phyloP scores from a whole-genome alignment of 225 moss, liverwort and hornwort species.

The Anthoceros angustus region DNA sequence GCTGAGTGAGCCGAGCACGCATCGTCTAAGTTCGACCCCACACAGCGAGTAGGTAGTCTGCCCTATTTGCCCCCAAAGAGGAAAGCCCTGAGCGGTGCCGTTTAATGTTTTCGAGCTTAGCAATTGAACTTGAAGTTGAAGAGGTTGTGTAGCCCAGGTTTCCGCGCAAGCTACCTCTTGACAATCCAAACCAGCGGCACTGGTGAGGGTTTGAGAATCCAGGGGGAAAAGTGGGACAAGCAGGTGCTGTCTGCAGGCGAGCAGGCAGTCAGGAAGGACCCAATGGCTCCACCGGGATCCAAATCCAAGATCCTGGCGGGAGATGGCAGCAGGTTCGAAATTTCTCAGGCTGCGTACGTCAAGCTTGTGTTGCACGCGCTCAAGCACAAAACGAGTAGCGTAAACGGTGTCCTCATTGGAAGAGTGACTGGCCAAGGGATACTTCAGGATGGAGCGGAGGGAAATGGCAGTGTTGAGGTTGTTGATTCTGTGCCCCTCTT shows the following conservation, averaged over 20 bases:
- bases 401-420: slow-evolving; percentile 75
- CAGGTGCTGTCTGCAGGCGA: background rate
- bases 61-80: too few species aligned
- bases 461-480: slow-evolving; percentile 31
- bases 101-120: too few species aligned
- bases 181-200: background rate
- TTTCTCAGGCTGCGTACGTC: slow-evolving; percentile 76
- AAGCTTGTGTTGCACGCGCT: slow-evolving; percentile 81
- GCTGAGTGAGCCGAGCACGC: too few species aligned
- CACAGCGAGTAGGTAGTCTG: too few species aligned
- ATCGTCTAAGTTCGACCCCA: too few species aligned
- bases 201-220: background rate
- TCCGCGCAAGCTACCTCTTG: background rate
- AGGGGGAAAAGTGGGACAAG: background rate
- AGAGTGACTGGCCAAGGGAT: slow-evolving; percentile 17
- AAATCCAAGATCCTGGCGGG: background rate
- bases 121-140: too few species aligned
- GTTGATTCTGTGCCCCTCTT: slow-evolving; percentile 65
- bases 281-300: background rate
- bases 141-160: too few species aligned
- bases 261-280: background rate
- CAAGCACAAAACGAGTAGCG: slow-evolving; percentile 53
- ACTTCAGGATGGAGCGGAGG: slow-evolving; percentile 7
- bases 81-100: too few species aligned
- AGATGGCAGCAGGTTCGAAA: slow-evolving; percentile 34